Evolutionary conservation across 441 rosid species (phyloP), one percentile per base, ranked within the genome.

Genomic region (Macaranga tanarius): DNA sequence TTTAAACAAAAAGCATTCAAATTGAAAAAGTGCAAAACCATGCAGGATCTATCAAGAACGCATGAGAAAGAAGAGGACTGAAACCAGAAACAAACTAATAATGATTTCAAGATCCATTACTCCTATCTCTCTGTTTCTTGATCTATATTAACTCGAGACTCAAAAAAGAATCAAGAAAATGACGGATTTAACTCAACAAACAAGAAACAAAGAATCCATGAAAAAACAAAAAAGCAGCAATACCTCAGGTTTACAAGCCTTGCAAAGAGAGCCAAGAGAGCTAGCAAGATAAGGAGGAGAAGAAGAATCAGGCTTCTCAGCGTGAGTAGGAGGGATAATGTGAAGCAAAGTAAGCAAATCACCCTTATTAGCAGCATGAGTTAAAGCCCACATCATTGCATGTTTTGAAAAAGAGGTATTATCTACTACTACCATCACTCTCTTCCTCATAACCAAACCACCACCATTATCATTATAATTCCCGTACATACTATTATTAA

Each of bases 351-450:
- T 91, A 74, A 95, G 88, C 76, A 87, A 84, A 78, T 95, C 99
- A 66, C 92, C 92, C 79, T 87, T 84, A 73, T 87, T 87, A 57
- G 90, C 85, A 1, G 88, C 84, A 83, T 95, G 98, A 20, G 96
- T 92, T 2, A 93, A 84, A 44, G 99, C 98, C 97, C 97, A 95
- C 83, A 95, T 91, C 99, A 92, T 89, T 23, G 97, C 98, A 83
- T 95, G 96, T 78, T 86, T 91, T 0, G 97, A 87, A 57, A 85
- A 84, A 0, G 95, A 85, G 23, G 81, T 83, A 13, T 89, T 77
- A 72, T 95, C 97, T 40, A 92, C 97, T 47, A 92, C 83, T 22
- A 95, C 99, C 99, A 91, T 90, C 74, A 92, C 98, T 57, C 97
- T 80, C 80, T 95, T 95, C 84, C 83, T 92, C 78, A 62, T 45